Conservation (phyloP, 1,284 basidiomycete genomes). For the Meira miltonrushii region DNA sequence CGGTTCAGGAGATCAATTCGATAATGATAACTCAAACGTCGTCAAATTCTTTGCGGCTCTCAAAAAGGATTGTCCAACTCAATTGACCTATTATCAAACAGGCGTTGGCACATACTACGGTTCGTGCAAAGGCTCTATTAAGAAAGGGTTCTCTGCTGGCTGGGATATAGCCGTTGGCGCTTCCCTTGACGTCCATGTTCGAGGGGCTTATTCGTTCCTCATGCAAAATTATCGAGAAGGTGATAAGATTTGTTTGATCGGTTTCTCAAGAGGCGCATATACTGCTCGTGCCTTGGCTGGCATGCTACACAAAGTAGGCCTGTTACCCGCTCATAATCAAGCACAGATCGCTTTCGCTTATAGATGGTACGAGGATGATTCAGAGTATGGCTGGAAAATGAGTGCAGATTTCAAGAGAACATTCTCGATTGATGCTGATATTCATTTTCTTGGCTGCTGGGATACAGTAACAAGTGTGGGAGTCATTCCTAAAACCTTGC, state of each 20-base stretch:
- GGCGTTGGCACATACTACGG: slow-evolving; percentile 17
- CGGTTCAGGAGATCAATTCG: slow-evolving; percentile 24
- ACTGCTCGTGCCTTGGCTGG: slow-evolving; percentile 69
- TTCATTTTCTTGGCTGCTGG: slow-evolving; percentile 62
- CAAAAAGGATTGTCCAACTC: slow-evolving; percentile 16
- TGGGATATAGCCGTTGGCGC: slow-evolving; percentile 18
- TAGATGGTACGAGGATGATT: slow-evolving; percentile 61
- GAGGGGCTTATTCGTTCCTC: slow-evolving; percentile 63
- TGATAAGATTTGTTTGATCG: slow-evolving; percentile 54
- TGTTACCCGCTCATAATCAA: slow-evolving; percentile 43
- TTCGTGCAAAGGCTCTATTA: slow-evolving; percentile 1
- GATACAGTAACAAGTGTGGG: slow-evolving; percentile 57
- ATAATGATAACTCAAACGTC: slow-evolving; percentile 18
- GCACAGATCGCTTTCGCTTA: slow-evolving; percentile 65
- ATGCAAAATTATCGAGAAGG: slow-evolving; percentile 59
- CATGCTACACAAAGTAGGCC: slow-evolving; percentile 58
- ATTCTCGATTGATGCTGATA: slow-evolving; percentile 60
- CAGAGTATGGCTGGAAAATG: slow-evolving; percentile 56
- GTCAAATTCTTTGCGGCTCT: slow-evolving; percentile 19
- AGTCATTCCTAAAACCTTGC: slow-evolving; percentile 59
- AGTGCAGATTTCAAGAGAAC: slow-evolving; percentile 64
- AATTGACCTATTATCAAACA: slow-evolving; percentile 18
- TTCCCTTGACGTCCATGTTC: slow-evolving; percentile 40
- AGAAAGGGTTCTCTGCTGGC: slow-evolving; percentile 17
- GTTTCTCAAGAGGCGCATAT: slow-evolving; percentile 68